These are phyloP conservation scores for Ochetophila trinervis DNA, from an alignment of 306 rosid species.

Conservation along the genomic window DNA sequence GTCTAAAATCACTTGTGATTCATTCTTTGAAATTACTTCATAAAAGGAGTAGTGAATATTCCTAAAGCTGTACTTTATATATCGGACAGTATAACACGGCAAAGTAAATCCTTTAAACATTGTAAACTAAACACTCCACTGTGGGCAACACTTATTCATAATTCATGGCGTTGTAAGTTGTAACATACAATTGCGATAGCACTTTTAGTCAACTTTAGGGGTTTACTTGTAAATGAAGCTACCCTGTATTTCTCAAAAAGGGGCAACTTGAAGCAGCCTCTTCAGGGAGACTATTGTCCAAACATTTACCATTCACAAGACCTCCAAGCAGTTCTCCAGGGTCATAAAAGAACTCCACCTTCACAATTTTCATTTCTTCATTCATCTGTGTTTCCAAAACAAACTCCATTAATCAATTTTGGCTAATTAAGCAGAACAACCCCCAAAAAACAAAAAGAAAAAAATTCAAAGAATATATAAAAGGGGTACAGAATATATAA, in stretches of 20 bases:
- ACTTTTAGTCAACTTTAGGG: too few species aligned
- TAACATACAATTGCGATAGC: too few species aligned
- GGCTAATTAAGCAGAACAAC: neutral
- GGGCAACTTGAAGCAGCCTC: slow-evolving; percentile 43
- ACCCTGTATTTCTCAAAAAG: slow-evolving; percentile 40
- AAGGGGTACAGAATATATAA: too few species aligned
- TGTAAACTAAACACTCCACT: too few species aligned
- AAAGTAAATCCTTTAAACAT: too few species aligned
- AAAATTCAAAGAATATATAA: neutral
- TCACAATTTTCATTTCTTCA: slow-evolving; percentile 40
- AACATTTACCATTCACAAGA: slow-evolving; percentile 35
- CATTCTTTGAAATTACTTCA: too few species aligned
- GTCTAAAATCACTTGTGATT: too few species aligned
- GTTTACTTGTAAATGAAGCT: neutral
- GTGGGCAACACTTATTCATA: too few species aligned
- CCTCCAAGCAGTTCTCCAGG: slow-evolving; percentile 53
- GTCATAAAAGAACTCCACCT: slow-evolving; percentile 65
- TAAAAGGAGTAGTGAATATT: too few species aligned
- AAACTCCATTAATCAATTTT: neutral
- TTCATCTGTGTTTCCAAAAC: slow-evolving; percentile 37
- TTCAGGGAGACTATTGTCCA: slow-evolving; percentile 25
- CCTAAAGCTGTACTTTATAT: too few species aligned
- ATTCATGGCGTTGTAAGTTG: too few species aligned
- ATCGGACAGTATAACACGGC: too few species aligned
- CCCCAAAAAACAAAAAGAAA: neutral